Conservation (phyloP, 108 stramenopile species). For the Nitzschia sp. region DNA sequence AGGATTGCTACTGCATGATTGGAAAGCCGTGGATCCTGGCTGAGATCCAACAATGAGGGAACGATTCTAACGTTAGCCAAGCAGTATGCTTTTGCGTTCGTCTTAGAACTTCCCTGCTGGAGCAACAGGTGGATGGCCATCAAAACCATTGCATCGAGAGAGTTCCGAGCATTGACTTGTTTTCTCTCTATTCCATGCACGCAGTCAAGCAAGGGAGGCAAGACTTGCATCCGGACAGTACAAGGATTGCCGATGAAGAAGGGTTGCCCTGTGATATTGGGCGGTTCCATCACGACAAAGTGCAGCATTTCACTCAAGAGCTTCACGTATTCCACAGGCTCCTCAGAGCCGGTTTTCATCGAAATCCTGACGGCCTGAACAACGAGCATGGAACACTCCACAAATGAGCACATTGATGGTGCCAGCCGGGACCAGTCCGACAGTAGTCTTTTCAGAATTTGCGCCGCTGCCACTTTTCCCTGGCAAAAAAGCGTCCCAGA, state of each 20-base stretch:
- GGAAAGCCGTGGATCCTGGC: background rate
- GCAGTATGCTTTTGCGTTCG: background rate
- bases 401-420: no score
- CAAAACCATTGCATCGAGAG: slow-evolving; percentile 7
- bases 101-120: background rate
- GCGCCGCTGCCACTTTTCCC: background rate
- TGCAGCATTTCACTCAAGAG: background rate
- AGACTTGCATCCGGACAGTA: background rate
- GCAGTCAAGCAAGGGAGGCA: slow-evolving; percentile 4
- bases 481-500: background rate
- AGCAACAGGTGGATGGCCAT: background rate
- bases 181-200: background rate
- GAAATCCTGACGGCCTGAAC: background rate
- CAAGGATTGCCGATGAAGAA: background rate
- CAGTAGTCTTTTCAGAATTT: background rate
- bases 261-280: background rate
- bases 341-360: background rate
- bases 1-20: background rate
- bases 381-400: background rate
- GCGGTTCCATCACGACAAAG: background rate
- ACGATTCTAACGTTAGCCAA: background rate
- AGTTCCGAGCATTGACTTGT: background rate
- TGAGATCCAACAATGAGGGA: background rate
- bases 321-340: background rate
- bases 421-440: background rate